phyloP scores from a whole-genome alignment of 2,329 filamentous ascomycete genomes.

The Fusarium brachygibbosum region DNA sequence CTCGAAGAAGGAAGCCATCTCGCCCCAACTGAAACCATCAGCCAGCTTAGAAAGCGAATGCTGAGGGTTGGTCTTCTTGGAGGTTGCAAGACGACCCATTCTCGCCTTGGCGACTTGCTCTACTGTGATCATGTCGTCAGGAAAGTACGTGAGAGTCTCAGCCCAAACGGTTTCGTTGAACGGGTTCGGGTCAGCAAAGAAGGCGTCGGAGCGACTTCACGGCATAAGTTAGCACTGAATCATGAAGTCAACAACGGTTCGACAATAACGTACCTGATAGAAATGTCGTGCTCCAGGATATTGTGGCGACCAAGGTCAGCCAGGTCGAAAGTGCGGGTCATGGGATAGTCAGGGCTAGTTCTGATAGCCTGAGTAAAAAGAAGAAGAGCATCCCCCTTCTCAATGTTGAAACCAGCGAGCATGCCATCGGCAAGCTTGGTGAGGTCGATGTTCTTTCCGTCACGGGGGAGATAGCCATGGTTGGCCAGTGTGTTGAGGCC shows the following conservation, averaged over 20 bases:
- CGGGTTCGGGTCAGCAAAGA: conserved; percentile 10
- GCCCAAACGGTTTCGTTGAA: conserved; percentile 18
- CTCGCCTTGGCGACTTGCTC: conserved; percentile 15
- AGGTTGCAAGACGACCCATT: conserved; percentile 1
- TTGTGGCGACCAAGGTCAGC: conserved; percentile 3
- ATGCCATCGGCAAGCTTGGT: conserved; percentile 7
- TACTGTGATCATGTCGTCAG: conserved; percentile 7
- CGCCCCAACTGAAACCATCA: conserved; percentile 15
- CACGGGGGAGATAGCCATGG: conserved; percentile 12
- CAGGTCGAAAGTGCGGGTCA: neutral
- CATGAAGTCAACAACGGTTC: accelerated
- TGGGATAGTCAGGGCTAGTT: conserved; percentile 11
- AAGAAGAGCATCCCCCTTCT: conserved; percentile 5
- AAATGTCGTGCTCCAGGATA: conserved; percentile 19
- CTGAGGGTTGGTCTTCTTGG: conserved; percentile 6
- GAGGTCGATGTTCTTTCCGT: conserved; percentile 13
- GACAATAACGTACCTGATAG: neutral
- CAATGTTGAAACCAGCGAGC: conserved; percentile 14
- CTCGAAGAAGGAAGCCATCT: conserved; percentile 25
- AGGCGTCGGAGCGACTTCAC: conserved; percentile 8
- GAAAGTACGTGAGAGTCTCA: neutral
- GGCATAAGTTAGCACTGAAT: accelerated
- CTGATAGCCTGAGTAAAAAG: conserved; percentile 16
- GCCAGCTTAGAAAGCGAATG: conserved; percentile 13
- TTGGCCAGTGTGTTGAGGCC: conserved; percentile 20